Base-by-base conservation (phyloP, 2,329 filamentous ascomycete genomes). In the Colletotrichum sp. region DNA sequence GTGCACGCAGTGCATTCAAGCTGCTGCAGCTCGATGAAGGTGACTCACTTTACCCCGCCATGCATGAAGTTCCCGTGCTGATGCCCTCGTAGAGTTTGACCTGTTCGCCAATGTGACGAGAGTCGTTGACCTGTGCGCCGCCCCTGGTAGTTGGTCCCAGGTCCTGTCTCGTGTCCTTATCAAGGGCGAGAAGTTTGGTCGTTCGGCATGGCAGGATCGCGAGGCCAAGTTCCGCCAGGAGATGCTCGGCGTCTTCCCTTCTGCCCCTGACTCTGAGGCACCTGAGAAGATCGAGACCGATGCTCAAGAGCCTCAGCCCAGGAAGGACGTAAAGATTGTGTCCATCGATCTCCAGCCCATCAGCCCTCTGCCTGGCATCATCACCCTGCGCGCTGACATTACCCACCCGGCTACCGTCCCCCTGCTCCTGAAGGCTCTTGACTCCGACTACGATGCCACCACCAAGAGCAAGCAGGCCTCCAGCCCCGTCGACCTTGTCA, bases 341-440 rank as follows among this genome's bases (percentile, higher is more conserved):
- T 93, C 97, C 1, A 98, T 99, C 74, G 97, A 99, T 82, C 88
- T 99, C 43, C 97, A 99, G 83, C 97, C 97, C 52, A 99, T 99
- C 91, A 95, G 94, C 77, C 95, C 96, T 7, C 90, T 99, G 6
- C 94, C 97, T 30, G 97, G 97, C 76, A 98, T 99, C 83, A 95
- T 94, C 43, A 98, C 95, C 13, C 90, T 99, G 16, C 94, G 96
- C 81, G 97, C 97, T 65, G 97, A 99, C 83, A 99, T 99, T 80
- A 99, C 97, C 10, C 97, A 99, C 84, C 96, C 97, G 0, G 96
- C 96, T 5, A 99, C 97, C 0, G 95, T 99, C 36, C 96, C 96
- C 9, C 91, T 98, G 6, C 91, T 99, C 24, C 91, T 99, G 28
- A 92, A 93, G 78, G 96, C 96, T 2, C 89, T 99, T 26, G 96